These are phyloP conservation scores for Pseudogymnoascus sp. DNA, from an alignment of 2,329 filamentous ascomycete species.

Conservation along the genomic window DNA sequence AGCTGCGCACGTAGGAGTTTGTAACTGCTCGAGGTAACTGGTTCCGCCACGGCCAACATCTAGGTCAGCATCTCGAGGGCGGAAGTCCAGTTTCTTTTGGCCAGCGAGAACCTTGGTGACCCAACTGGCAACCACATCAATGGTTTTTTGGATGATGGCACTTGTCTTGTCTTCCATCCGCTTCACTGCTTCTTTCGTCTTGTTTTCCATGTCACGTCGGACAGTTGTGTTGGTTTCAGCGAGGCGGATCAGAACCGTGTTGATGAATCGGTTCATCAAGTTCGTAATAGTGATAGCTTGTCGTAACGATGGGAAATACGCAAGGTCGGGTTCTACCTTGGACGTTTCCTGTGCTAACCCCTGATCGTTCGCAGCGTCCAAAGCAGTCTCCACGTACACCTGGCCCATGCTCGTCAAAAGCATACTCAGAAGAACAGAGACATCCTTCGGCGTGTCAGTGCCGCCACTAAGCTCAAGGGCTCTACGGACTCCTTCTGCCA, in stretches of 20 bases:
- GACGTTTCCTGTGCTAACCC: conserved; percentile 68
- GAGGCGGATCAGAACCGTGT: conserved; percentile 81
- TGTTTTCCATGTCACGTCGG: conserved; percentile 62
- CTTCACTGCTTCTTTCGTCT: conserved; percentile 49
- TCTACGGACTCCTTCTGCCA: conserved; percentile 88
- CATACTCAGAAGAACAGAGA: conserved; percentile 74
- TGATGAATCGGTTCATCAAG: conserved; percentile 87
- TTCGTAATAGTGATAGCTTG: conserved; percentile 83
- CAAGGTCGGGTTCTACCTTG: conserved; percentile 81
- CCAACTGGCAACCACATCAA: conserved; percentile 60
- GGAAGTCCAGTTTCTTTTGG: conserved; percentile 67
- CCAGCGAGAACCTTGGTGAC: conserved; percentile 52
- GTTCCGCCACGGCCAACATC: conserved; percentile 33
- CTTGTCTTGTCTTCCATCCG: conserved; percentile 65
- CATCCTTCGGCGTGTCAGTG: conserved; percentile 88
- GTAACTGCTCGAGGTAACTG: conserved; percentile 62
- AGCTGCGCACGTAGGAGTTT: conserved; percentile 76
- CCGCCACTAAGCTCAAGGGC: conserved; percentile 84
- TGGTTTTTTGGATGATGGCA: conserved; percentile 58
- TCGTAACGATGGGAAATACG: conserved; percentile 71
- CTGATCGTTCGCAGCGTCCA: conserved; percentile 64
- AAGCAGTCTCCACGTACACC: conserved; percentile 62
- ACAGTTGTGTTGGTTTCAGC: conserved; percentile 87
- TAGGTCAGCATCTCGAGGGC: conserved; percentile 58
- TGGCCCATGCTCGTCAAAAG: conserved; percentile 83